Evolutionary conservation across 345 rosid species (phyloP).

Genomic region (Acer campestre): DNA sequence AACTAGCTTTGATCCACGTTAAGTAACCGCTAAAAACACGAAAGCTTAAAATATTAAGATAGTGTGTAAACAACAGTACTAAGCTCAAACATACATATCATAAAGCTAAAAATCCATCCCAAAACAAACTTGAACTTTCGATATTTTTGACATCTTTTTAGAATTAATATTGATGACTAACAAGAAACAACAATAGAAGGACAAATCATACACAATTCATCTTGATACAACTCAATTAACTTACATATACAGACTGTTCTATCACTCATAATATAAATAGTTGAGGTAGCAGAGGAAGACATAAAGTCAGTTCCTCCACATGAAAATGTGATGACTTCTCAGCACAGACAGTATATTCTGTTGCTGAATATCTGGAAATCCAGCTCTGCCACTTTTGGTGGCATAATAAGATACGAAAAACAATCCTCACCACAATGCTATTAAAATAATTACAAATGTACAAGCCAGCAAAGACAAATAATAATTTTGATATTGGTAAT

Average conservation of each 20-base stretch:
- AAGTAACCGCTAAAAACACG: background rate
- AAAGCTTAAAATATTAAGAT: background rate
- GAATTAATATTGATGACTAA: background rate
- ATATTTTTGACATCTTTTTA: background rate
- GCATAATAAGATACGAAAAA: background rate
- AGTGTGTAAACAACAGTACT: background rate
- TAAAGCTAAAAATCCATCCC: background rate
- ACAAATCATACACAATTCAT: constrained; percentile 1
- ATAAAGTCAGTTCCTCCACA: background rate
- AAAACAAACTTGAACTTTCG: background rate
- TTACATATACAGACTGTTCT: background rate
- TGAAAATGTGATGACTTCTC: background rate
- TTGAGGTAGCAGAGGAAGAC: background rate
- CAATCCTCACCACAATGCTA: constrained; percentile 1
- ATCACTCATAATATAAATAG: too few relatives aligned
- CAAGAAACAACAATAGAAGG: background rate
- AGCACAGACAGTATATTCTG: background rate
- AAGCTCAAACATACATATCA: background rate
- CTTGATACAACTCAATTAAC: background rate
- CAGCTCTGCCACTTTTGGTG: constrained; percentile 5
- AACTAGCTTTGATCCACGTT: background rate
- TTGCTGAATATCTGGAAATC: background rate
- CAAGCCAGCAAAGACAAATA: background rate
- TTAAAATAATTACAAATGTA: constrained; percentile 5
- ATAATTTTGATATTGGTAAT: background rate